phyloP scores from a whole-genome alignment of 2,329 filamentous ascomycete genomes.

The Xylaria sp. region DNA sequence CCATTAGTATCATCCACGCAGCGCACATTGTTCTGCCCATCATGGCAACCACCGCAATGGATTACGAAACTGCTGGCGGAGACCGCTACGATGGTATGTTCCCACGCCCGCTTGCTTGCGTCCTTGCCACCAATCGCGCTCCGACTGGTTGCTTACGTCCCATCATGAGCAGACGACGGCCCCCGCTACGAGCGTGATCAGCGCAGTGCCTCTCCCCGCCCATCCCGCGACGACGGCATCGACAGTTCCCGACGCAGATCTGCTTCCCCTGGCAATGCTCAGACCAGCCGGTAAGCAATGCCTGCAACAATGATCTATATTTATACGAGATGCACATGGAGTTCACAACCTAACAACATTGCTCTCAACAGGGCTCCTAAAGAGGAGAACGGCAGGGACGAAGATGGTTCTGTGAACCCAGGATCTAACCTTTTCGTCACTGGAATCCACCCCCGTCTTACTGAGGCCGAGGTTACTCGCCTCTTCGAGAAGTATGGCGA shows the following conservation, averaged over 20 bases:
- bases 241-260: constrained; percentile 68
- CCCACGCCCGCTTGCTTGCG: constrained; percentile 1
- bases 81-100: constrained; percentile 72
- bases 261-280: constrained; percentile 65
- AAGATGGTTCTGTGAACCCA: constrained; percentile 86
- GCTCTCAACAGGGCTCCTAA: constrained; percentile 57
- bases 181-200: constrained; percentile 74
- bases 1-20: constrained; percentile 30
- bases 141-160: constrained; percentile 37
- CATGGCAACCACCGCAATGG: constrained; percentile 75
- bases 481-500: constrained; percentile 99
- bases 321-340: not conserved
- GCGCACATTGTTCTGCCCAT: constrained; percentile 36
- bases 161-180: constrained; percentile 62
- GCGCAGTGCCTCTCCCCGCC: constrained; percentile 72
- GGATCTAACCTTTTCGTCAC: constrained; percentile 99
- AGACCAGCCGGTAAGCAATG: constrained; percentile 60
- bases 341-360: constrained; percentile 29
- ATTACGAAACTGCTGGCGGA: constrained; percentile 75
- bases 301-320: not conserved
- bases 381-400: constrained; percentile 67
- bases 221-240: constrained; percentile 68
- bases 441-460: constrained; percentile 92
- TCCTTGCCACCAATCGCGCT: constrained; percentile 1
- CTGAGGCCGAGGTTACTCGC: constrained; percentile 88